Evolutionary conservation across 2,329 filamentous ascomycete genomes (phyloP).

Genomic region (Fusarium poae): DNA sequence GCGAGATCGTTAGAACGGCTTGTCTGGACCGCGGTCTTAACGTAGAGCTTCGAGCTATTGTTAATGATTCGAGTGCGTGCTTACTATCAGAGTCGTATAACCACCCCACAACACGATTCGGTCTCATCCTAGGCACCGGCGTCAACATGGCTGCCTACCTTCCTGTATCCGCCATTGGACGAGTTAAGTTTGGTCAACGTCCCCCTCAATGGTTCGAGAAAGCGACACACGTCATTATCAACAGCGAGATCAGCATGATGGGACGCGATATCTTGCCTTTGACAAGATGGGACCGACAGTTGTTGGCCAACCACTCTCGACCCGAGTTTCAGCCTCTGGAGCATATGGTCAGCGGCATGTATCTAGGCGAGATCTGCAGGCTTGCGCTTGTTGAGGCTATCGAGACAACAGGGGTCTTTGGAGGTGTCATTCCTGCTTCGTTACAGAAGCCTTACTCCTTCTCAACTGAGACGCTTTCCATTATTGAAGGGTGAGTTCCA

Average conservation of each 20-base stretch:
- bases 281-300: constrained; percentile 70
- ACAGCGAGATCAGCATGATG: constrained; percentile 77
- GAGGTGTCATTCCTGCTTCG: constrained; percentile 67
- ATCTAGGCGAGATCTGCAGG: constrained; percentile 74
- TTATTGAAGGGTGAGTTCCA: constrained; percentile 66
- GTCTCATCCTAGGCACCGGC: constrained; percentile 75
- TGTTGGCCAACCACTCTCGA: constrained; percentile 65
- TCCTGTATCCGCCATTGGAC: constrained; percentile 68
- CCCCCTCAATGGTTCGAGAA: constrained; percentile 68
- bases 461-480: constrained; percentile 70
- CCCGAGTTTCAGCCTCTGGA: constrained; percentile 74
- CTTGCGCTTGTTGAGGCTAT: constrained; percentile 71
- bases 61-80: constrained; percentile 77
- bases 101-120: constrained; percentile 70
- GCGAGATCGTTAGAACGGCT: constrained; percentile 67
- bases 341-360: constrained; percentile 73
- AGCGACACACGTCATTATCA: constrained; percentile 74
- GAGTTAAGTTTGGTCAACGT: constrained; percentile 68
- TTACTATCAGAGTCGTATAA: constrained; percentile 74
- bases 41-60: constrained; percentile 70
- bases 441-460: constrained; percentile 68
- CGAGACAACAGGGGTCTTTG: constrained; percentile 65
- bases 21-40: constrained; percentile 65
- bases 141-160: constrained; percentile 75
- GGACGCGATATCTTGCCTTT: constrained; percentile 69